Evolutionary conservation across 176 grass and related monocot species (phyloP), one percentile per base, ranked within the genome.

Genomic region (Metroxylon sagu): DNA sequence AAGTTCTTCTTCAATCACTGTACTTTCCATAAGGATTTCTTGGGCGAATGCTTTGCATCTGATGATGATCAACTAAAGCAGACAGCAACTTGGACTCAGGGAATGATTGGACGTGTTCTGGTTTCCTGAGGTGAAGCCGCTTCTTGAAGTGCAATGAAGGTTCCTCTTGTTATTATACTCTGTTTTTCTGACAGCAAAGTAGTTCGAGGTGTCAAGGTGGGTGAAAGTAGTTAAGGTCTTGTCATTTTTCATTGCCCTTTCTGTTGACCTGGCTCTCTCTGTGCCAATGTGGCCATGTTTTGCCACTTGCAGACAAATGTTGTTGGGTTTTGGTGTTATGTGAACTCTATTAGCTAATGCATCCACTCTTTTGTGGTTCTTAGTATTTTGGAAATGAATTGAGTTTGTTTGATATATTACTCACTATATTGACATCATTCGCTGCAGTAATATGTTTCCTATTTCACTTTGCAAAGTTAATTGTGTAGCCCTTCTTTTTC

Each of bases 61-160:
- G 83, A 86, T 0, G 82, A 89, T 16, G 85, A 95, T 62, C 85
- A 80, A 64, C 70, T 95, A 60, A 77, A 79, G 59, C 82, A 95
- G 19, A 74, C 85, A 49, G 90, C 85, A 0, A 54, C 53, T 50
- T 95, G 90, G 90, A 48, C 85, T 0, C 73, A 81, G 62, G 76
- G 78, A 18, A 71, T 95, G 90, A 89, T 95, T 62, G 78, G 78
- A 52, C 82, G 81, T 66, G 83, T 73, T 10, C 19, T 95, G 57
- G 80, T 76, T 57, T 85, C 81, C 18, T 89, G 60, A 52, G 50
- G 29, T 55, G 55, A 66, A 16, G 66, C 16, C 31, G 25, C 29
- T 76, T 49, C 31, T 64, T 59, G 48, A 19, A 43, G 61, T 14
- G 19, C 6, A 63, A 67, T 63, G 17, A 28, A 63, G 31, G 19